Evolutionary conservation across 495 filamentous ascomycete genomes (phyloP), one percentile per base, ranked within the genome.

Genomic region (Parathielavia hyrcaniae): DNA sequence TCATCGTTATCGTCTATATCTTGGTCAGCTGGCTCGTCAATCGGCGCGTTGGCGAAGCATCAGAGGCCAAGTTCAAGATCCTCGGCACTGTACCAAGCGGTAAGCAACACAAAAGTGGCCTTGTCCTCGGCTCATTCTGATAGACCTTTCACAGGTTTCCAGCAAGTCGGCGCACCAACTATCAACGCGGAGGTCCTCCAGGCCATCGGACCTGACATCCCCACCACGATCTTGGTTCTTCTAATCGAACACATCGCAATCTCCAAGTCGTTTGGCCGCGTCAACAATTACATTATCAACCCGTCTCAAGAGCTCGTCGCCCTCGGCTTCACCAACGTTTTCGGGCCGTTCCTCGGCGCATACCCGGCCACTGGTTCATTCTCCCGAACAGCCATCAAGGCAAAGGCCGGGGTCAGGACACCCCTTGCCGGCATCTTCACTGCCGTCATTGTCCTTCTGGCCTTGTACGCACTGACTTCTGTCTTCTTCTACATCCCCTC

Each of bases 221-320:
- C 70, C 13, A 61, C 68, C 7, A 75, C 73, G 0, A 87, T 97
- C 45, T 96, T 98, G 62, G 95, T 98, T 9, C 77, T 97, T 43
- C 76, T 98, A 46, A 97, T 98, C 63, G 93, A 98, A 71, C 89
- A 95, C 68, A 91, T 93, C 61, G 87, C 95, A n/a, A 98, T 98
- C 60, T 90, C 91, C 36, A 98, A 98, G 72, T 97, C 93, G 0
- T 98, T 98, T 58, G 93, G 93, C 6, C 82, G 93, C 43, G 81
- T 98, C 62, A 97, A 97, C 76, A 97, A 97, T 74, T 98, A 98
- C 73, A 89, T 84, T n/a, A 97, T 98, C 71, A 83, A 97, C 61
- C 95, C 93, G 3, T 97, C 92, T 0, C 93, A 98, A 68, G 93
- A 98, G 65, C 83, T 98, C 74, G 87, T 98, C 23, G 95, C 88